These are phyloP conservation scores for Pogostemon cablin DNA, from an alignment of 257 asterid genomes.

Conservation along the genomic window DNA sequence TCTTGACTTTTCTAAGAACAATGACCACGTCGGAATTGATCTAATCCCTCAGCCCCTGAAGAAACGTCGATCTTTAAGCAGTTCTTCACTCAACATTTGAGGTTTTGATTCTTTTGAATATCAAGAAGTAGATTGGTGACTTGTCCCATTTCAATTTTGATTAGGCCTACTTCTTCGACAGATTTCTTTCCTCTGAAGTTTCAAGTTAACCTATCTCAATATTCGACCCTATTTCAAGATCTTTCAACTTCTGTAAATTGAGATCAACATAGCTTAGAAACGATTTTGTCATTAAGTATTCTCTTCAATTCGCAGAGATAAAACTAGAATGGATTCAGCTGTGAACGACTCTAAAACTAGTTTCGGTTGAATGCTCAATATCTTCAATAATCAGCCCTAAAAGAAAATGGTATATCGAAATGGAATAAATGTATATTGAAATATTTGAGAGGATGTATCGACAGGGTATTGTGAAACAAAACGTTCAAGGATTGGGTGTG, in stretches of 20 bases:
- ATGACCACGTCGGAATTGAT: conserved; percentile 60
- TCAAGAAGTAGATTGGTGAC: conserved; percentile 62
- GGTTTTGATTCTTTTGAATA: conserved; percentile 46
- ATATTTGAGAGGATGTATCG: not conserved
- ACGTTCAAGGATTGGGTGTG: conserved; percentile 14
- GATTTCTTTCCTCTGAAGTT: conserved; percentile 54
- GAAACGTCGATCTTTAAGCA: conserved; percentile 51
- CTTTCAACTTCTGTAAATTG: conserved; percentile 74
- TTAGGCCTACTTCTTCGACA: conserved; percentile 56
- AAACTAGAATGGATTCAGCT: conserved; percentile 8
- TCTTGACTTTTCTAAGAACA: conserved; percentile 63
- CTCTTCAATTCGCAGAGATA: conserved; percentile 49
- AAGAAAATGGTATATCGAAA: not conserved
- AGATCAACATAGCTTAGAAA: conserved; percentile 74
- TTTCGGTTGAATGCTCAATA: not conserved
- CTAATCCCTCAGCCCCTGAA: conserved; percentile 66
- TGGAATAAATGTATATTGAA: not conserved
- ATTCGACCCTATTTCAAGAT: conserved; percentile 54
- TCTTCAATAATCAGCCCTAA: conserved; percentile 36
- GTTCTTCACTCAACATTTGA: conserved; percentile 57
- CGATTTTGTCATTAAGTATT: conserved; percentile 77
- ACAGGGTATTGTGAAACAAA: not conserved
- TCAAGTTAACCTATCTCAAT: conserved; percentile 71
- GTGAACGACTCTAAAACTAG: not conserved
- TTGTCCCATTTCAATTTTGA: conserved; percentile 73